Conservation (phyloP, 163 green algal genomes). For the Prototheca cutis region DNA sequence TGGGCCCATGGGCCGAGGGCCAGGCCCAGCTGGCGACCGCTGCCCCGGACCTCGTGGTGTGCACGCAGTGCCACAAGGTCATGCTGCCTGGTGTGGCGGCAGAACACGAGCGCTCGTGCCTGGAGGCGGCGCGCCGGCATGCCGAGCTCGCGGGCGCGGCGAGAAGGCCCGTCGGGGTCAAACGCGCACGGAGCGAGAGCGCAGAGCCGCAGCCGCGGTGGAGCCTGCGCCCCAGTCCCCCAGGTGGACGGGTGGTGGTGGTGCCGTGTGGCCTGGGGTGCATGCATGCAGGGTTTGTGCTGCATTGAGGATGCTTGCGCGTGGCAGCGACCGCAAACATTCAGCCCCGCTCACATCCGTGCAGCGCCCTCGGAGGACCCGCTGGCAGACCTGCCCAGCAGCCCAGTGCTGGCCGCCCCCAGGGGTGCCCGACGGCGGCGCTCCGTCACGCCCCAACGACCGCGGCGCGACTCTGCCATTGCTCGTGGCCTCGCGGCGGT, state of each 20-base stretch:
- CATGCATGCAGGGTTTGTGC: neutral
- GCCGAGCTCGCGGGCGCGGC: neutral
- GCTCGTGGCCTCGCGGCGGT: neutral
- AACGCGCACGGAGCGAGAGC: neutral
- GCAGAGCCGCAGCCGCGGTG: neutral
- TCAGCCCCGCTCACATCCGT: neutral
- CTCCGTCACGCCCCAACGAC: neutral
- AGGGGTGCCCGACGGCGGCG: neutral
- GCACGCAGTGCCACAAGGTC: neutral
- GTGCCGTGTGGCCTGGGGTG: neutral
- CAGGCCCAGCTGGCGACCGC: neutral
- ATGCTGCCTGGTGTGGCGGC: neutral
- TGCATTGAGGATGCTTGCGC: neutral
- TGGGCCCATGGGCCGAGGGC: neutral
- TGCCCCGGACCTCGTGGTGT: neutral
- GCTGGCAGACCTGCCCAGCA: neutral
- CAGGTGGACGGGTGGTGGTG: neutral
- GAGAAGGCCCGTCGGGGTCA: neutral
- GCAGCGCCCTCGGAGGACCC: neutral
- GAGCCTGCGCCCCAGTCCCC: neutral
- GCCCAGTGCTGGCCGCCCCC: neutral
- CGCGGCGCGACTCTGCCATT: neutral
- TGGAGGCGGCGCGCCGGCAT: neutral
- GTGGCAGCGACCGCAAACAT: neutral
- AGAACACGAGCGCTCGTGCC: neutral